Base-by-base conservation (phyloP, 345 rosid species). In the Eucalyptus marginata region DNA sequence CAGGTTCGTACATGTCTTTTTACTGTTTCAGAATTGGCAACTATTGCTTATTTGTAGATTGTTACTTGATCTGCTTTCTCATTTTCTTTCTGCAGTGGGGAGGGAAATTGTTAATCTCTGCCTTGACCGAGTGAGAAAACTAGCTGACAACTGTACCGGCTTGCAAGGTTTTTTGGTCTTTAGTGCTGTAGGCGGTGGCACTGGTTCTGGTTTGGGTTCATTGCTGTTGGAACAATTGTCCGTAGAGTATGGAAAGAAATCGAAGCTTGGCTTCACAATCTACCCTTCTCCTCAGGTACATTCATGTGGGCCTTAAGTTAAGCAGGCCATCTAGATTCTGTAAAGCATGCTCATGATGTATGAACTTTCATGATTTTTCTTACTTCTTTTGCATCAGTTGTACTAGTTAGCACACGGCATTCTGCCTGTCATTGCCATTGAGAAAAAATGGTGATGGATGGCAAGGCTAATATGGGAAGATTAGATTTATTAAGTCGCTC, bases 181-280 rank as follows among this genome's bases (percentile, higher is more conserved):
- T 66, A 94, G 80, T 91, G 98, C 97, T 71, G 99, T 95, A 89
- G 97, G 97, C 83, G 98, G 97, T 56, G 99, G 97, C 81, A 95
- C 99, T 20, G 98, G 99, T 88, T 96, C 96, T 90, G 98, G 99
- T 88, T 91, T 96, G 91, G 96, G 98, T 62, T 96, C 99, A 15
- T 87, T 96, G 64, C 95, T 96, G 56, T 90, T 96, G 95, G 99
- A 96, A 90, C 95, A 96, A 79, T 93, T 96, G 88, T 95, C 98
- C 22, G 97, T 96, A 16, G 99, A 96, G 91, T 96, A 96, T 91
- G 98, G 98, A 92, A 96, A 96, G 96, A 96, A 96, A 91, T 95
- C 98, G 22, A 96, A 96, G 87, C 94, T 96, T 40, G 98, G 97
- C 86, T 96, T 96, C 95, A 94, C 96, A 89, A 94, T 96, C 88